Evolutionary conservation across 192 early-diverging fungal genomes (phyloP), one percentile per base, ranked within the genome.

Genomic region (Gaertneriomyces semiglobifer): DNA sequence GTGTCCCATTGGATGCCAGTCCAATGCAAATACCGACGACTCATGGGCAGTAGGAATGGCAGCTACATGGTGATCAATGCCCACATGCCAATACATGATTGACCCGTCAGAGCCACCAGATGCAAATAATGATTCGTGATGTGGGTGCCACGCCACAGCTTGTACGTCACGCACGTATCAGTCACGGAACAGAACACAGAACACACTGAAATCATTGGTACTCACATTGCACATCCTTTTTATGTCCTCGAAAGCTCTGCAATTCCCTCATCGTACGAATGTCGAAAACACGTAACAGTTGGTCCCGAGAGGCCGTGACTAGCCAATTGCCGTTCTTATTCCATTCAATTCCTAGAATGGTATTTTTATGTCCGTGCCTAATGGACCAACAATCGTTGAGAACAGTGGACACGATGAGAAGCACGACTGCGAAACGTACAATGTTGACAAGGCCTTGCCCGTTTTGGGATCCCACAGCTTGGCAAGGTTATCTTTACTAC

Each of bases 261-360:
- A 98, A 47, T 63, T 96, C 94, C 62, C 90, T 89, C 88, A 98
- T 90, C 50, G 86, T 92, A 7, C 97, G 80, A 25, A 99, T 91
- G 74, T 99, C 97, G 76, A 90, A 99, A 10, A 99, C 79, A 68
- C 95, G 91, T 40, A 99, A 77, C 44, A 93, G 70, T 62, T 93
- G 90, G 76, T 99, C 97, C 60, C 93, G 77, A 45, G 89, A 92
- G 0, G 90, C 92, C 11, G 90, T 94, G 4, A 90, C 84, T 4
- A 99, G 78, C 97, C 97, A 99, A 69, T 93, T 91, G 16, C 97
- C 97, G 78, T 99, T 99, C 47, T 85, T 85, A 74, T 99, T 99
- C 95, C 95, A 99, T 69, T 91, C 78, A 6, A 96, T 74, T 4
- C 85, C 85, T n/a, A 89, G 74, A 44, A 99, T 89, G 3, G 92